Evolutionary conservation across 2,329 filamentous ascomycete species (phyloP).

Genomic region (Aspergillus pseudotamarii): DNA sequence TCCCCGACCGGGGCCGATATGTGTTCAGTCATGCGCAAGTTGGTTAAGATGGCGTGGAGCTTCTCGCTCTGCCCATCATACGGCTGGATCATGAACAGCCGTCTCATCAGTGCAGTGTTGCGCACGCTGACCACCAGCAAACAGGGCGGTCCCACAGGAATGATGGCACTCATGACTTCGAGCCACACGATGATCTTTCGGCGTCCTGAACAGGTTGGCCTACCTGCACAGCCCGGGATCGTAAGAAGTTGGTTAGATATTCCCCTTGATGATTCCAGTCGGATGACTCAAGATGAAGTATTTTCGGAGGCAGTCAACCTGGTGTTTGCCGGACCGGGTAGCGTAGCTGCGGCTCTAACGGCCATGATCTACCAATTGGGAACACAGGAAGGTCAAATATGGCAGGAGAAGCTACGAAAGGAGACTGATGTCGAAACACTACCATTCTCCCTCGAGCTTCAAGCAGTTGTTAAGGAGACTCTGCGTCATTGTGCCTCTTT

Average conservation of each 20-base stretch:
- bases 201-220: conserved; percentile 1
- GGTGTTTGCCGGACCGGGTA: conserved; percentile 23
- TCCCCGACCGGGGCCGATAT: conserved; percentile 8
- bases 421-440: neutral
- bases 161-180: conserved; percentile 12
- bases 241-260: conserved; percentile 20
- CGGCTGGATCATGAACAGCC: conserved; percentile 22
- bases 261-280: conserved; percentile 14
- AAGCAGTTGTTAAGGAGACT: conserved; percentile 25
- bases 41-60: conserved; percentile 20
- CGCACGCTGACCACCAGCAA: conserved; percentile 8
- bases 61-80: conserved; percentile 18
- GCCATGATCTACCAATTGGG: conserved; percentile 20
- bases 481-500: conserved; percentile 18
- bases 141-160: conserved; percentile 1
- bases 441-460: conserved; percentile 10
- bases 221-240: conserved; percentile 15
- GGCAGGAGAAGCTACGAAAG: conserved; percentile 20
- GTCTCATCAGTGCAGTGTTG: conserved; percentile 3
- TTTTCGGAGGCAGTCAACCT: conserved; percentile 19
- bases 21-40: conserved; percentile 10
- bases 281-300: conserved; percentile 17
- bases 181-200: conserved; percentile 9
- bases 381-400: conserved; percentile 13
- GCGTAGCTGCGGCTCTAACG: conserved; percentile 21